A percentile compares a stretch with the other conserved stretches of the same genome.
Conservation (phyloP, 2,329 filamentous ascomycete genomes). For the Fusarium caatingaense region DNA sequence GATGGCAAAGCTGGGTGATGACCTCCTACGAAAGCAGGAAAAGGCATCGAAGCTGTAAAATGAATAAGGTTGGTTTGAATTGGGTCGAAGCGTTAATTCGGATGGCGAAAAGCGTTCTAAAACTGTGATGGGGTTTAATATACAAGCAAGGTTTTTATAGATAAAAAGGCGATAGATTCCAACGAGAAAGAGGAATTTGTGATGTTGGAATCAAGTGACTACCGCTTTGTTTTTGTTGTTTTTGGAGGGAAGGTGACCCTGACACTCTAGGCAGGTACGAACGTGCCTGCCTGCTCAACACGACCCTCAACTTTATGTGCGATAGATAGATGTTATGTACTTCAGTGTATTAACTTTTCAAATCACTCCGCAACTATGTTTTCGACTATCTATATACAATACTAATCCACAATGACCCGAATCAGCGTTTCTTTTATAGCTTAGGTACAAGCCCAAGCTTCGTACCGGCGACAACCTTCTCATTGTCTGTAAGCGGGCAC, state of each 20-base stretch:
- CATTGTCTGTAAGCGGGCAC: slow-evolving; percentile 67
- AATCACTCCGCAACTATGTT: neutral
- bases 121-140: slow-evolving; percentile 4
- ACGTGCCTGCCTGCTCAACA: neutral
- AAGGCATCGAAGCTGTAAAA: slow-evolving; percentile 59
- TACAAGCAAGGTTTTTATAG: neutral
- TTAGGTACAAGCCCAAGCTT: slow-evolving; percentile 65
- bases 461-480: slow-evolving; percentile 67
- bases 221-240: neutral
- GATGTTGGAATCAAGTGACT: neutral
- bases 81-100: neutral
- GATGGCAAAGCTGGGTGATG: slow-evolving; percentile 67
- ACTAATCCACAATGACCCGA: neutral
- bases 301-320: neutral
- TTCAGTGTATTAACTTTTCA: neutral
- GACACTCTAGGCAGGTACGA: neutral
- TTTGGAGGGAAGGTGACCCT: neutral
- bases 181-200: neutral
- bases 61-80: neutral
- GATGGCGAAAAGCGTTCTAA: neutral
- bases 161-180: neutral
- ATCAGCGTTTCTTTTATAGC: slow-evolving; percentile 52
- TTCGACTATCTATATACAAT: neutral
- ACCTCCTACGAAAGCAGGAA: slow-evolving; percentile 62
- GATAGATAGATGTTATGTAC: neutral